Evolutionary conservation across 2,329 filamentous ascomycete species (phyloP), one percentile per base, ranked within the genome.

Genomic region (Xenosphaeropsis pyriputrescens): DNA sequence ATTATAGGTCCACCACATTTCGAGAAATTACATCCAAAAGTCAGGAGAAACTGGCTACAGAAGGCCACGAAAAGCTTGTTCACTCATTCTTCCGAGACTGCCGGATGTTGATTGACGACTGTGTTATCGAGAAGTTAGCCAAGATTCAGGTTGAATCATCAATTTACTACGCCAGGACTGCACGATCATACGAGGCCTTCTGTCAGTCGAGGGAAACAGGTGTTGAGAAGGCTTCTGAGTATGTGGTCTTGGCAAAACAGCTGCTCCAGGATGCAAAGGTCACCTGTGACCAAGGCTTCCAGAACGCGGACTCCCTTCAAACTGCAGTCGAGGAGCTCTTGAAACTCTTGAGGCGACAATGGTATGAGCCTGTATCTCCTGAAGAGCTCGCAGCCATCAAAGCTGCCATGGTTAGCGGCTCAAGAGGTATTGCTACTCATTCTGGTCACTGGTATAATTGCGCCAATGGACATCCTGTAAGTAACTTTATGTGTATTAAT

Each of bases 391-490:
- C 49, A 0, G 57, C 59, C 2, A 63, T 70, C 41, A 64, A 65
- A 34, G 37, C 44, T 2, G 65, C 65, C 1, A 70, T 71, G 65
- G 54, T 63, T 4, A 56, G 45, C 1, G 66, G 66, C 6, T 43
- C 50, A 0, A 29, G 41, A 1, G 62, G 61, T 0, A 62, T 64
- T 14, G 50, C 53, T 0, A 60, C 56, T 0, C 56, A 62, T 34
- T 57, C 64, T 0, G 75, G 75, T 0, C 70, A 76, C 42, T 79
- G 73, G 75, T 79, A 77, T 50, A 60, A 54, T 0, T 78, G 72
- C 39, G 51, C 43, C 14, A 72, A 73, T 37, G 64, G 65, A 3
- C 71, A 78, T 49, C 65, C 68, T 2, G 41, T 44, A 34, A 39
- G 38, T 42, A 26, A 3, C 8, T 9, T 6, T 26, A 19, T 11